These are phyloP conservation scores for Ogataea ramenticola DNA, from an alignment of 805 yeast species.

Conservation along the genomic window DNA sequence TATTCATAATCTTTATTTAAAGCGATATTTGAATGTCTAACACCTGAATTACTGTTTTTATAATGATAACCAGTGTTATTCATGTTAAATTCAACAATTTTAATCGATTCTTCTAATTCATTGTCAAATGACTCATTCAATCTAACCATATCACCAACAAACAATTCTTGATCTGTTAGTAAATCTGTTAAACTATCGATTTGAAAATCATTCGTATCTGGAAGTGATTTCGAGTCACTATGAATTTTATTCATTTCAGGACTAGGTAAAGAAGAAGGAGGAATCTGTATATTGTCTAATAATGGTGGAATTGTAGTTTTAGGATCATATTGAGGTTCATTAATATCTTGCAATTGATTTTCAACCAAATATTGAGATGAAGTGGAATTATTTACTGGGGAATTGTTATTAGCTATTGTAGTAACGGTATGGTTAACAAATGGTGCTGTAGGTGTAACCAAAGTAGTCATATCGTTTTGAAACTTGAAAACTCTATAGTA, in stretches of 20 bases:
- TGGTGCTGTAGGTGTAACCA: neutral
- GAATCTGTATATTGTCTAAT: too few relatives aligned
- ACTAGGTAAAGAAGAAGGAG: too few relatives aligned
- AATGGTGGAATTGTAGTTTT: too few relatives aligned
- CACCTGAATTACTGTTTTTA: neutral
- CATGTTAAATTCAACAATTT: neutral
- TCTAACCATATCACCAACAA: slow-evolving; percentile 15
- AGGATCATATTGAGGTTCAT: too few relatives aligned
- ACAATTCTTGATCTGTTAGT: slow-evolving; percentile 16
- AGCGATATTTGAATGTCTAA: neutral
- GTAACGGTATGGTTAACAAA: too few relatives aligned
- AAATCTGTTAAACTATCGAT: neutral
- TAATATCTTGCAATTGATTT: too few relatives aligned
- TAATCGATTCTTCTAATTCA: neutral
- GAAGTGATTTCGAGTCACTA: neutral
- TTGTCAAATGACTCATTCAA: neutral
- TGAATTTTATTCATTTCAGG: neutral
- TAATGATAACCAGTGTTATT: slow-evolving; percentile 1
- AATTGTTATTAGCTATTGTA: too few relatives aligned
- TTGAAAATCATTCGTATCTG: slow-evolving; percentile 1
- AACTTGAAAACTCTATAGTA: slow-evolving; percentile 24
- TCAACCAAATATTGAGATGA: too few relatives aligned
- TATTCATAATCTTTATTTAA: slow-evolving; percentile 14
- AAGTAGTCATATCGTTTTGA: slow-evolving; percentile 7
- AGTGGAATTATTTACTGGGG: too few relatives aligned